phyloP scores from a whole-genome alignment of 202 grass and related monocot species.

The Zizania palustris region DNA sequence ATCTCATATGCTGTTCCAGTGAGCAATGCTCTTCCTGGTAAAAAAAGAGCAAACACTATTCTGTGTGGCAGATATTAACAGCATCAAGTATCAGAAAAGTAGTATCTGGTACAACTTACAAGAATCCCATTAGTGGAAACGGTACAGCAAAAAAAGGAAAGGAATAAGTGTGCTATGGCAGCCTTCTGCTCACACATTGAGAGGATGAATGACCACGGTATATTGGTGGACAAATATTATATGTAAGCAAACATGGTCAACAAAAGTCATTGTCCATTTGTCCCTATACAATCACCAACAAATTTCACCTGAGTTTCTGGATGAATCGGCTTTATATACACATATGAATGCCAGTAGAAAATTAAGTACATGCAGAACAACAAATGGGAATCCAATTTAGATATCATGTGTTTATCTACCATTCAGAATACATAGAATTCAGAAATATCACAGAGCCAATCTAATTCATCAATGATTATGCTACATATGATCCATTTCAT shows the following conservation, averaged over 20 bases:
- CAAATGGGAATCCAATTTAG: background rate
- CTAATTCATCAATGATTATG: conserved; percentile 17
- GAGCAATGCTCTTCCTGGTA: background rate
- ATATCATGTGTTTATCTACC: background rate
- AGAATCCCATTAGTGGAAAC: background rate
- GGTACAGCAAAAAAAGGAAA: background rate
- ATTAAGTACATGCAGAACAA: background rate
- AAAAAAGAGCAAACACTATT: conserved; percentile 25
- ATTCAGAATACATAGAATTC: background rate
- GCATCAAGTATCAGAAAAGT: conserved; percentile 47
- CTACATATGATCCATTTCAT: conserved; percentile 34
- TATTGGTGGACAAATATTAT: conserved; percentile 6
- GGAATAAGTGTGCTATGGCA: conserved; percentile 30
- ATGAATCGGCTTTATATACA: conserved; percentile 13
- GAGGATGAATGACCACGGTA: conserved; percentile 3
- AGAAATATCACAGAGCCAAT: conserved; percentile 28
- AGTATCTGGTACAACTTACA: conserved; percentile 5
- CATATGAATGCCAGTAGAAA: background rate
- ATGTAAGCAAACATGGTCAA: background rate
- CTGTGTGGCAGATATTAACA: conserved; percentile 54
- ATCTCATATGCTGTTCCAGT: conserved; percentile 54
- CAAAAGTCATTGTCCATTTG: background rate
- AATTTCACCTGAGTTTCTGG: background rate
- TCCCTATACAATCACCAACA: background rate
- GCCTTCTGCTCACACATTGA: conserved; percentile 24